Evolutionary conservation across 2,329 filamentous ascomycete species (phyloP).

Genomic region (Botryotinia narcissicola): DNA sequence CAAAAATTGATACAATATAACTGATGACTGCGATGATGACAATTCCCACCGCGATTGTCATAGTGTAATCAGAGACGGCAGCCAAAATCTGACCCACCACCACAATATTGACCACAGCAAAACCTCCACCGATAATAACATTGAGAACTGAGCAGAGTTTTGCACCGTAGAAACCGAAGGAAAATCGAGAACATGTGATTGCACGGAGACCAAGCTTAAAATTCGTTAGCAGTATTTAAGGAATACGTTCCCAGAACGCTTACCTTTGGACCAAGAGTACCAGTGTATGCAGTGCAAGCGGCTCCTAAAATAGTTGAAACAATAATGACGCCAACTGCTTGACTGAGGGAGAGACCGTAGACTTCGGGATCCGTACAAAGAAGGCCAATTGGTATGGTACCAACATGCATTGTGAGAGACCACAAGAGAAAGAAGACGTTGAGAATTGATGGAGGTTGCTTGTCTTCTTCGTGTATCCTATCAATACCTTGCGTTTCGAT

Average conservation of each 20-base stretch:
- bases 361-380: conserved; percentile 43
- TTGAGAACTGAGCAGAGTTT: conserved; percentile 49
- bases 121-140: conserved; percentile 45
- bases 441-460: conserved; percentile 42
- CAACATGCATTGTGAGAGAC: conserved; percentile 45
- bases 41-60: conserved; percentile 43
- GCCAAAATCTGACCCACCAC: conserved; percentile 42
- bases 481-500: conserved; percentile 50
- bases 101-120: conserved; percentile 46
- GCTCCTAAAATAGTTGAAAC: conserved; percentile 44
- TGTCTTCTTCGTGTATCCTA: conserved; percentile 46
- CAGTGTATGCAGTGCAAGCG: conserved; percentile 43
- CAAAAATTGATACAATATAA: conserved; percentile 37
- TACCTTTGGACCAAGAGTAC: conserved; percentile 45
- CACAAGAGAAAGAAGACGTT: conserved; percentile 48
- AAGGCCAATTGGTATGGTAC: conserved; percentile 42
- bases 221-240: not conserved
- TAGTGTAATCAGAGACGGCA: conserved; percentile 40
- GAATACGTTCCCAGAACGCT: conserved; percentile 12
- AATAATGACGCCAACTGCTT: conserved; percentile 43
- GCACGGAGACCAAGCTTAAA: conserved; percentile 42
- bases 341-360: conserved; percentile 47
- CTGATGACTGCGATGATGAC: conserved; percentile 34
- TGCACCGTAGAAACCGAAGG: conserved; percentile 51
- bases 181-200: conserved; percentile 46